These are phyloP conservation scores for Amniculicola lignicola DNA, from an alignment of 495 filamentous ascomycete species.

Conservation along the genomic window DNA sequence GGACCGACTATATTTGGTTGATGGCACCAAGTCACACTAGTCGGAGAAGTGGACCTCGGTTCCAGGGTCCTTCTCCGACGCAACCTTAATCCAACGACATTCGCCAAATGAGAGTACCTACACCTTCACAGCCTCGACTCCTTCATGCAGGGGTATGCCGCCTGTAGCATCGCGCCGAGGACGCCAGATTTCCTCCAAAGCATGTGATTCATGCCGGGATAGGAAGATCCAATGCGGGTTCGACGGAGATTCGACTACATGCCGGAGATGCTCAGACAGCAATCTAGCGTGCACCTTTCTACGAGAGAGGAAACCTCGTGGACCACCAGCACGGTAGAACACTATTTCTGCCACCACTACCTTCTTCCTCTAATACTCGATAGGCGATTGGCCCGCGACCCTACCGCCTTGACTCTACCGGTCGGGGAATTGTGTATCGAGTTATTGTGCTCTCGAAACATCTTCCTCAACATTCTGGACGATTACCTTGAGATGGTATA, in stretches of 20 bases:
- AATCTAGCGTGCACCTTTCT: not conserved
- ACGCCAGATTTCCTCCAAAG: slow-evolving; percentile 4
- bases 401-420: not conserved
- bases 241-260: not conserved
- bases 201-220: slow-evolving; percentile 8
- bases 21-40: no score
- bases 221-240: slow-evolving; percentile 1
- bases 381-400: not conserved
- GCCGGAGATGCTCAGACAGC: not conserved
- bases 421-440: not conserved
- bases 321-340: not conserved
- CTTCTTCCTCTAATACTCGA: not conserved
- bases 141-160: slow-evolving; percentile 1
- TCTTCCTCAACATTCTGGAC: not conserved
- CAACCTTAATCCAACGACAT: no score
- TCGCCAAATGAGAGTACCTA: no score
- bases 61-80: no score
- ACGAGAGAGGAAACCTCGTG: not conserved
- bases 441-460: not conserved
- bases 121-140: no score
- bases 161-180: not conserved
- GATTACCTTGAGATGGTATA: slow-evolving; percentile 12
- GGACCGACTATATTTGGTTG: no score
- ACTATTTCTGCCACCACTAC: not conserved
- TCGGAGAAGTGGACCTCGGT: no score